These are phyloP conservation scores for Boletus eberwhitei DNA, from an alignment of 768 basidiomycete species.

Conservation along the genomic window DNA sequence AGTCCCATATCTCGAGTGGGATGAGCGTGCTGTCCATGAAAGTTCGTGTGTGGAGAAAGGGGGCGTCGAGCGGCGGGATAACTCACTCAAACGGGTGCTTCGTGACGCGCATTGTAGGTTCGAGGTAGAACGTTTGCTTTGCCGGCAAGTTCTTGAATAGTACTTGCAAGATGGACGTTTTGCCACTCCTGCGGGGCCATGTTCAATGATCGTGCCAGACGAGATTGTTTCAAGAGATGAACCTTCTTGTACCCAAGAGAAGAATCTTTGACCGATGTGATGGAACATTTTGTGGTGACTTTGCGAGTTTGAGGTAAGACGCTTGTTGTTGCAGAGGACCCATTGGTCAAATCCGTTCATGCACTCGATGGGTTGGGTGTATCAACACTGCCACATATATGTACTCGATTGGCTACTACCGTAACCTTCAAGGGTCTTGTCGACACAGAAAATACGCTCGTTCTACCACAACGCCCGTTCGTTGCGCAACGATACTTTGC, in stretches of 20 bases:
- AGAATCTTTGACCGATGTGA: conserved; percentile 60
- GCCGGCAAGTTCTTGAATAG: conserved; percentile 83
- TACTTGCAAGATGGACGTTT: conserved; percentile 87
- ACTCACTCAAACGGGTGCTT: conserved; percentile 81
- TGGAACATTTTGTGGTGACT: conserved; percentile 13
- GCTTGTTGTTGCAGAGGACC: conserved; percentile 8
- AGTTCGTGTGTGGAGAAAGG: background rate
- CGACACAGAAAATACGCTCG: background rate
- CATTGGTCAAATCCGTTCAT: background rate
- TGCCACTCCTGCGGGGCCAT: conserved; percentile 66
- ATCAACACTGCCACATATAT: conserved; percentile 5
- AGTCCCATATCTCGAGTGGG: conserved; percentile 94
- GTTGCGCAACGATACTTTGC: too few relatives aligned
- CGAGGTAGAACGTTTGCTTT: conserved; percentile 87
- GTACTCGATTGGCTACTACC: background rate
- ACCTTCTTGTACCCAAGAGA: conserved; percentile 71
- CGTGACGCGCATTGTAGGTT: conserved; percentile 74
- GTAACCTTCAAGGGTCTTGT: background rate
- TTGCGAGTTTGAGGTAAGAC: conserved; percentile 8
- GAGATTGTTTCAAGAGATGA: background rate
- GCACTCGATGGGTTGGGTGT: background rate
- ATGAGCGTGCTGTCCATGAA: conserved; percentile 68
- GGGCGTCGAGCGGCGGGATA: background rate
- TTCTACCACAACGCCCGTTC: background rate
- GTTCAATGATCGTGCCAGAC: background rate